phyloP scores from a whole-genome alignment of 441 rosid genomes.

The Croton setiger region DNA sequence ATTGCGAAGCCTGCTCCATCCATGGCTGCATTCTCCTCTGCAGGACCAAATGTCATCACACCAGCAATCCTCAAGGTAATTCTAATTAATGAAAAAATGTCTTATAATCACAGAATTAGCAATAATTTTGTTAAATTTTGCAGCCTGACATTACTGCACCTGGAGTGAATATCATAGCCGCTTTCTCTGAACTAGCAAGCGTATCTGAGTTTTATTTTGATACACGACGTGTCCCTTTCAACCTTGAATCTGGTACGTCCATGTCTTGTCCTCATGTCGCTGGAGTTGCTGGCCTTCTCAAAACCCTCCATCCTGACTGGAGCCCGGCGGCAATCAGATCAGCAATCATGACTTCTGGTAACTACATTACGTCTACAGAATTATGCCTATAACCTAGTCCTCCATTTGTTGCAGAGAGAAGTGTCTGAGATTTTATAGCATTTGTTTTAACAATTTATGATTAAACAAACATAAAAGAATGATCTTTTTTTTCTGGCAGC shows the following conservation, averaged over 20 bases:
- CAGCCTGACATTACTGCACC: conserved; percentile 73
- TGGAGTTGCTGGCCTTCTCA: conserved; percentile 55
- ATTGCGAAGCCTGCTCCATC: conserved; percentile 44
- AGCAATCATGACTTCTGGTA: conserved; percentile 62
- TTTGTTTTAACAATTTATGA: no score
- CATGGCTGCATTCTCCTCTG: conserved; percentile 55
- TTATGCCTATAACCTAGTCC: no score
- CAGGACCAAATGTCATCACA: conserved; percentile 47
- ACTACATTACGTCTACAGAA: background rate
- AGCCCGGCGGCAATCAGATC: conserved; percentile 59
- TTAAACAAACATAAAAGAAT: background rate
- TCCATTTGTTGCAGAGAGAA: background rate
- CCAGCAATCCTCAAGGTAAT: conserved; percentile 55
- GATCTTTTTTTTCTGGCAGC: conserved; percentile 31
- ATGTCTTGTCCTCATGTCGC: conserved; percentile 71
- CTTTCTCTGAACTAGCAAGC: conserved; percentile 27
- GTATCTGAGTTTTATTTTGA: conserved; percentile 27
- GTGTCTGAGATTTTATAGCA: no score
- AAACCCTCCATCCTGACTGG: conserved; percentile 48
- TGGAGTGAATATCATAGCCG: conserved; percentile 54
- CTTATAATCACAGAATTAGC: background rate
- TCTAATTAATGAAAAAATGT: background rate
- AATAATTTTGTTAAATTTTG: background rate
- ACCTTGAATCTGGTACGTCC: conserved; percentile 46
- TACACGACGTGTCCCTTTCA: conserved; percentile 33